Base-by-base conservation (phyloP, 768 basidiomycete species). In the Suillus cothurnatus region DNA sequence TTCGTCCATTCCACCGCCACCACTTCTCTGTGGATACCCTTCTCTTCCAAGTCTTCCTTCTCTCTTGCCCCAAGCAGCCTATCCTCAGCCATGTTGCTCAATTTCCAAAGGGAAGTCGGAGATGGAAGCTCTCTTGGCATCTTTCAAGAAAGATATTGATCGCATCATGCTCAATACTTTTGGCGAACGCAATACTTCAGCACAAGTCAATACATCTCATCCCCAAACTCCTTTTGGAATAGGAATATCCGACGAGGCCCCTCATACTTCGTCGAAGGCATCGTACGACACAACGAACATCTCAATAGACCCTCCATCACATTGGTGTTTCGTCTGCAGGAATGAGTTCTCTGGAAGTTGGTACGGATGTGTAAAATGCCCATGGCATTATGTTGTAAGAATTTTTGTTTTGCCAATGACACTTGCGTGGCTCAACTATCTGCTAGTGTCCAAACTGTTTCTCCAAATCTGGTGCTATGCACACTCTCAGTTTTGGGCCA, bases 61-160 rank as follows among this genome's bases (percentile, higher is more conserved):
- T 36, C 72, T 72, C 8, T 67, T 60, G 1, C 68, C 72, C 21
- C 56, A 26, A 19, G 64, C 47, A 2, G 26, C 60, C 4, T 57
- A 64, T 11, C 60, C 63, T 41, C 63, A 56, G 15, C 50, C 65
- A 36, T 85, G 85, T 71, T 87, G 86, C 72, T 73, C 82, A 5
- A 68, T 83, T 4, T 68, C 80, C 2, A 76, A 83, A 61, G 81
- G 79, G 58, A 88, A 82, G 73, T 73, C 72, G 45, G 87, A 89
- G 61, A 74, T 90, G 8, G 76, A 80, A 62, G 59, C 67, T 1
- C 72, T 88, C 38, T 67, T 91, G 45, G 68, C 74, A 56, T 77
- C 77, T n/a, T 89, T 90, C 71, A 82, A 87, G 70, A 67, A 72
- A 12, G 82, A 87, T 62, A 75, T 91, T n/a, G 81, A 86, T 45